Conservation (phyloP, 306 rosid species). For the Mucuna pruriens region DNA sequence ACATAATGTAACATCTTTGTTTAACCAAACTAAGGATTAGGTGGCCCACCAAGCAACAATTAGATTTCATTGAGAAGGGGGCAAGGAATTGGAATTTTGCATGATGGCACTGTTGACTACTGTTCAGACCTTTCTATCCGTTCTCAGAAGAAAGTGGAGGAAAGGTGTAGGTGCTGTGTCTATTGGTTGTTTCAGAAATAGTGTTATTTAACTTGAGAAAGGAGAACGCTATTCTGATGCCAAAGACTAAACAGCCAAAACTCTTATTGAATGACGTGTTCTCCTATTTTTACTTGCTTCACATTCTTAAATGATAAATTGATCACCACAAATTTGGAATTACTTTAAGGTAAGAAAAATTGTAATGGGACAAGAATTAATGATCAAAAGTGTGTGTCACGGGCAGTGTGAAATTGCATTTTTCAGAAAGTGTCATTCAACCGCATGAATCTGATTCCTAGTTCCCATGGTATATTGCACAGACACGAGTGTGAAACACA, state of each 20-base stretch:
- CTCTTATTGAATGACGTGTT: not conserved
- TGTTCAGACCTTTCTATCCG: not conserved
- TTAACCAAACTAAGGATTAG: slow-evolving; percentile 40
- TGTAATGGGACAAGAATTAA: not conserved
- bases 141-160: not conserved
- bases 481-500: slow-evolving; percentile 31
- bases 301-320: slow-evolving; percentile 5
- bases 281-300: not conserved
- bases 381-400: slow-evolving; percentile 17
- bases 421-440: slow-evolving; percentile 3
- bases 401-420: not conserved
- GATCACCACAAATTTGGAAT: not conserved
- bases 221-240: not conserved
- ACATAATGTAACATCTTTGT: slow-evolving; percentile 36
- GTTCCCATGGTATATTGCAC: slow-evolving; percentile 29
- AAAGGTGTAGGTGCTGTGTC: slow-evolving; percentile 11
- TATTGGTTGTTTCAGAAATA: not conserved
- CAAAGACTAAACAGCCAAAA: slow-evolving; percentile 23
- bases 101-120: slow-evolving; percentile 25
- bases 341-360: not conserved
- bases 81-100: slow-evolving; percentile 5
- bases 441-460: slow-evolving; percentile 17
- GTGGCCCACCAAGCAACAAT: slow-evolving; percentile 36
- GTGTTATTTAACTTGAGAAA: not conserved
- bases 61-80: not conserved